phyloP scores from a whole-genome alignment of 257 asterid genomes.

The Solanum arcanum region DNA sequence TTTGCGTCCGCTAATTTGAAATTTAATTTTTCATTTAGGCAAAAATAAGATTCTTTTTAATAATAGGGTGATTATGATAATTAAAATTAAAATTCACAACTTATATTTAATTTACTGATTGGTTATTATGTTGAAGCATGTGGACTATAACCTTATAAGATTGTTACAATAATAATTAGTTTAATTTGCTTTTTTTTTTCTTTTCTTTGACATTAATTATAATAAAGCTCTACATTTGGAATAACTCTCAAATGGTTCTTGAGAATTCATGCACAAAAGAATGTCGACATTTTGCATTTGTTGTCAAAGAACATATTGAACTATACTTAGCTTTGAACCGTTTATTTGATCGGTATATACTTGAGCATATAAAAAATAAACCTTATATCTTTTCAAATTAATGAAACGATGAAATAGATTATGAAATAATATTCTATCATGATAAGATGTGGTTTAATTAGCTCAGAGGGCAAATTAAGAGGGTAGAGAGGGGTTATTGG shows the following conservation, averaged over 20 bases:
- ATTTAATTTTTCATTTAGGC: not conserved
- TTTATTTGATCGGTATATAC: not conserved
- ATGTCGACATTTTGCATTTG: not conserved
- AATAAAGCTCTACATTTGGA: not conserved
- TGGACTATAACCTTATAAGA: not conserved
- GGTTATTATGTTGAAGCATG: not conserved
- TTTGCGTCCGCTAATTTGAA: not conserved
- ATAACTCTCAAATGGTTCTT: not conserved
- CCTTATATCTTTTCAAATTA: not conserved
- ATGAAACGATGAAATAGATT: fast-evolving
- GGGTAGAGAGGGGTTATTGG: no score
- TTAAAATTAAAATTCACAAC: not conserved
- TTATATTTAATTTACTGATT: not conserved
- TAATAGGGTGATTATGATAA: not conserved
- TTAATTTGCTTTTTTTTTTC: not conserved
- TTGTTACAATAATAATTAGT: not conserved
- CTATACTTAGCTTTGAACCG: not conserved
- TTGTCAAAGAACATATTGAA: not conserved
- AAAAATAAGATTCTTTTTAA: not conserved
- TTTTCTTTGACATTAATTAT: not conserved
- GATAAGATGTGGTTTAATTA: not conserved
- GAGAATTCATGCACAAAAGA: not conserved
- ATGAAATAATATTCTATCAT: no score
- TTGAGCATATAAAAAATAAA: no score
- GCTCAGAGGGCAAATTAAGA: no score